Evolutionary conservation across 2,329 filamentous ascomycete species (phyloP), one percentile per base, ranked within the genome.

Genomic region (Parastagonospora nodorum): DNA sequence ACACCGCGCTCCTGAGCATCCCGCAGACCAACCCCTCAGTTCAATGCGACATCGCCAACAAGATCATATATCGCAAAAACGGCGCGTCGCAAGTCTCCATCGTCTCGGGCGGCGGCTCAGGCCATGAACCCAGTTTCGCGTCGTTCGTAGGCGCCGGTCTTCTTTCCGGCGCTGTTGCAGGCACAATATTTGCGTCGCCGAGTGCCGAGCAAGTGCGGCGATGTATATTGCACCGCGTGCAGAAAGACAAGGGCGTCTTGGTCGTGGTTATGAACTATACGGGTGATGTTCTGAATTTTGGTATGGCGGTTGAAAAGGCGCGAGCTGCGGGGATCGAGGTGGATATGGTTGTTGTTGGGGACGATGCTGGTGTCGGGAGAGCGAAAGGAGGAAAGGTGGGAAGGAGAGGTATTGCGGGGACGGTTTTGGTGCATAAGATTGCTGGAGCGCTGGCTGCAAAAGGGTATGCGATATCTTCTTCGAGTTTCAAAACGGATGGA

Each of bases 191-290:
- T 68, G 90, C 90, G 6, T 89, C 86, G 14, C 90, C 90, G 0
- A 87, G 84, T 5, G 88, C 90, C 0, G 87, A 94, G 75, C 92
- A 97, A 77, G 86, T 97, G 47, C 84, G 90, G 48, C 80, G 84
- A 59, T 90, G 87, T 51, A 88, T 95, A 45, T 83, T 87, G 67
- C 83, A 85, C 36, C 82, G 89, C 15, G 88, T 96, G 2, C 85
- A 89, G 53, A 82, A 82, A 3, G 80, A 83, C 38, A 83, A 84
- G 55, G 93, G 92, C 19, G 88, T 96, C 1, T 74, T 97, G 35
- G 88, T 96, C n/a, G 87, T 92, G 5, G 89, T 96, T 28, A 96
- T 96, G 90, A 97, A 97, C 74, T 96, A 96, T 74, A 96, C 91
- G 29, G 78, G 78, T 2, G 78, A 80, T 54, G 72, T 96, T 46